phyloP scores from a whole-genome alignment of 768 basidiomycete genomes.

The Asterophora parasitica region DNA sequence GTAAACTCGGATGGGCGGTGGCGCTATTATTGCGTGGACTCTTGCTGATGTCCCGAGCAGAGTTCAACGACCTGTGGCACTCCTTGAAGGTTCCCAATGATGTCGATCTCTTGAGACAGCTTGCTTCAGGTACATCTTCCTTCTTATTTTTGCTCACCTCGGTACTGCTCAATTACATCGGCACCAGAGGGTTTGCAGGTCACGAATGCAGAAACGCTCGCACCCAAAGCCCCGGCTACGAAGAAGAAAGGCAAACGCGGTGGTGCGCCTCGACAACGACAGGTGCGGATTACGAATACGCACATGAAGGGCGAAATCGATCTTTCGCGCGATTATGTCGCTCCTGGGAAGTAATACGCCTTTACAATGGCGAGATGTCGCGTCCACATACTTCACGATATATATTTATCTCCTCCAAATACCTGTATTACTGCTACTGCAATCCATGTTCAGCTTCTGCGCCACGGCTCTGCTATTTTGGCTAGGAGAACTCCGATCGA shows the following conservation, averaged over 20 bases:
- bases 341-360: conserved; percentile 29
- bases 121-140: conserved; percentile 56
- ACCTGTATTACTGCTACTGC: conserved; percentile 3
- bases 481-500: too few relatives aligned
- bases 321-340: conserved; percentile 65
- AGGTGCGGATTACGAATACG: conserved; percentile 81
- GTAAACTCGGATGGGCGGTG: conserved; percentile 6
- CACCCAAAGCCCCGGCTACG: conserved; percentile 47
- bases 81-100: conserved; percentile 80
- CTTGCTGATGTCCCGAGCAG: conserved; percentile 35
- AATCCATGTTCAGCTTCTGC: conserved; percentile 1
- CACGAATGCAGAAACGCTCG: conserved; percentile 59
- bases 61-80: conserved; percentile 88
- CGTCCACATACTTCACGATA: not conserved
- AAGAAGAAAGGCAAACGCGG: conserved; percentile 85
- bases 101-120: conserved; percentile 72
- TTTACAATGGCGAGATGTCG: not conserved
- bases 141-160: conserved; percentile 4
- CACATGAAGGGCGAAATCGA: conserved; percentile 87
- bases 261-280: conserved; percentile 65
- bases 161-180: conserved; percentile 10
- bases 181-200: conserved; percentile 72
- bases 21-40: conserved; percentile 3
- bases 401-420: conserved; percentile 9
- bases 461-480: too few relatives aligned